Evolutionary conservation across 2,329 filamentous ascomycete species (phyloP), one percentile per base, ranked within the genome.

Genomic region (Fonsecaea monophora): DNA sequence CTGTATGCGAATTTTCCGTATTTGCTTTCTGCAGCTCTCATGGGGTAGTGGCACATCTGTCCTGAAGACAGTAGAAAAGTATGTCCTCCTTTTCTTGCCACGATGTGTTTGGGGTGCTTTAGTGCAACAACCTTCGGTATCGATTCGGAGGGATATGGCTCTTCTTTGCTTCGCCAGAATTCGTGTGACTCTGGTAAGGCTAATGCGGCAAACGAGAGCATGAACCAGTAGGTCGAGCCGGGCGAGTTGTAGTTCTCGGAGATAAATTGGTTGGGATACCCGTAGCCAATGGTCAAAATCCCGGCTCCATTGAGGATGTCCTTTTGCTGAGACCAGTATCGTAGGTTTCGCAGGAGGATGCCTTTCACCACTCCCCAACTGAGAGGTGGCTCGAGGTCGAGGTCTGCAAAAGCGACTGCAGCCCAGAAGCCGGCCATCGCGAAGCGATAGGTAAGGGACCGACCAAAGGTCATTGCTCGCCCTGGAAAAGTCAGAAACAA

Each of bases 391-490:
- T 90, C 90, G 4, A 92, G 83, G 61, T 92, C 89, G 59, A 92
- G 88, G 70, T 88, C 88, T 3, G 90, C 90, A 73, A 92, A 92
- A 0, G 90, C 91, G 34, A 93, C 79, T 0, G 90, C 89, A 12
- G 90, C 89, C 91, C 91, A 94, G 79, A 94, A 94, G 0, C 88
- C 90, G n/a, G 90, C 88, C 88, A 93, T 93, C 57, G 90, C 91
- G 76, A 92, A 94, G n/a, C 91, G 86, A 76, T 94, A 94, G 6
- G 90, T 91, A 58, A 94, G 85, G 60, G 89, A 92, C 56, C 91
- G 86, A 3, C 91, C 91, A 71, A 92, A 94, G 0, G 91, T 91
- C 60, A 92, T 90, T 1, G 89, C 85, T 30, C 90, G 84, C 4
- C 88, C 82, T 76, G 56, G 48, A 21, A 32, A 13, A 55, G 59